Conservation (phyloP, 345 rosid species). For the Odontarrhena argentea region DNA sequence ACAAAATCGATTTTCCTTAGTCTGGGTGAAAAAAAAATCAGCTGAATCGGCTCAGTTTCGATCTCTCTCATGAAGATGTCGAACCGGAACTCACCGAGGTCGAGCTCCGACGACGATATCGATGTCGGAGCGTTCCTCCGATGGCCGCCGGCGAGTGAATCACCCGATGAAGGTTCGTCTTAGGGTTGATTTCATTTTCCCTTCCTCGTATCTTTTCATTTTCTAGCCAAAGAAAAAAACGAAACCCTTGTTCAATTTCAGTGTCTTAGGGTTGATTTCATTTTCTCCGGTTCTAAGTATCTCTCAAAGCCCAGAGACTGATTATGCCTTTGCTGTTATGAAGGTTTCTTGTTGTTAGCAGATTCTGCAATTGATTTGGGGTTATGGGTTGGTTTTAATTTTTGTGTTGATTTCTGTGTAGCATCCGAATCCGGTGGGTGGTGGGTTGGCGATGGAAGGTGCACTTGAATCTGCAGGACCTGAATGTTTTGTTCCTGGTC, state of each 20-base stretch:
- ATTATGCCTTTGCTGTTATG: slow-evolving; percentile 67
- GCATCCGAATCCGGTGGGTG: no score
- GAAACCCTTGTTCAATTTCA: not conserved
- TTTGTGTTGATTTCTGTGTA: not conserved
- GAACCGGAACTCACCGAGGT: no score
- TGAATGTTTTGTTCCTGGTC: slow-evolving; percentile 86
- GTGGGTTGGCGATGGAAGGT: slow-evolving; percentile 53
- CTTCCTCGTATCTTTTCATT: not conserved
- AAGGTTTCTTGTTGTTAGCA: slow-evolving; percentile 44
- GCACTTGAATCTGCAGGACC: slow-evolving; percentile 88
- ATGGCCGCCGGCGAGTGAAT: no score
- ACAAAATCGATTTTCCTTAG: no score
- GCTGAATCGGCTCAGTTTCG: no score
- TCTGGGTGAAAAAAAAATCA: no score
- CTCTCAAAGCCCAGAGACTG: slow-evolving; percentile 52
- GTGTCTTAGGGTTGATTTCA: slow-evolving; percentile 23
- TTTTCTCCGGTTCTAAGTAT: slow-evolving; percentile 64
- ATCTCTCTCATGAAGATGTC: no score
- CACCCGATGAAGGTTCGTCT: no score
- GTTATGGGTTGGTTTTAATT: not conserved
- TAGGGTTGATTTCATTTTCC: no score
- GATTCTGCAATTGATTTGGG: not conserved
- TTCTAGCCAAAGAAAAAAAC: slow-evolving; percentile 18
- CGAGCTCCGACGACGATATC: no score
- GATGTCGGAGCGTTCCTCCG: no score